Evolutionary conservation across 495 filamentous ascomycete species (phyloP), one percentile per base, ranked within the genome.

Genomic region (Terfezia boudieri): DNA sequence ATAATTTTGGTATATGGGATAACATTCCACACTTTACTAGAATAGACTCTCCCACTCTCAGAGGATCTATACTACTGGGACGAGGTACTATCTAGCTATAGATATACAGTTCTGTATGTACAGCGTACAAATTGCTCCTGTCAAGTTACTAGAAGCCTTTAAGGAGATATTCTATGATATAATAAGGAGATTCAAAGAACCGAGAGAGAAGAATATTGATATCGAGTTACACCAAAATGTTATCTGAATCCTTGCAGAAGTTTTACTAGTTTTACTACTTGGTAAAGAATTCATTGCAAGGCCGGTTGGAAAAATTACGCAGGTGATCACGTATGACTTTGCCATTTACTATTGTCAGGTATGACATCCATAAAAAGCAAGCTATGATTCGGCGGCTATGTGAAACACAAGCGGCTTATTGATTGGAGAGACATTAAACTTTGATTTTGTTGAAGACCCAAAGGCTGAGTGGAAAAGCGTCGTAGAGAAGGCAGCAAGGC

Each of bases 11-110:
- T 78, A 0, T 87, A 93, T 57, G 89, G 90, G 0, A 64, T 84
- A 16, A 69, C 88, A 14, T 67, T 95, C 57, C 75, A 78, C 57
- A 74, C 73, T 0, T 70, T 96, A 2, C 68, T 94, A 6, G 78
- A 86, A 35, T 80, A 86, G 57, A 86, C 84, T 14, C 76, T 90
- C n/a, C 76, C 78, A 0, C 60, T 98, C 9, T 79, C 76, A 53
- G 79, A 90, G 43, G 85, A 95, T 61, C 81, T 92, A 38, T 82
- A 77, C 68, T 96, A 96, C 63, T 98, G 90, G 90, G 83, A 93
- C 56, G 78, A 86, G 54, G 73, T 94, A 1, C 67, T 90, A 46
- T 74, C 76, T 1, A 88, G 84, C 11, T 75, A 80, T 38, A 71
- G 76, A 54, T 79, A 78, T 58, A 83, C 79, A 53, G 78, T 76